Conservation (phyloP, 306 rosid genomes). For the Vachellia pachyceras region DNA sequence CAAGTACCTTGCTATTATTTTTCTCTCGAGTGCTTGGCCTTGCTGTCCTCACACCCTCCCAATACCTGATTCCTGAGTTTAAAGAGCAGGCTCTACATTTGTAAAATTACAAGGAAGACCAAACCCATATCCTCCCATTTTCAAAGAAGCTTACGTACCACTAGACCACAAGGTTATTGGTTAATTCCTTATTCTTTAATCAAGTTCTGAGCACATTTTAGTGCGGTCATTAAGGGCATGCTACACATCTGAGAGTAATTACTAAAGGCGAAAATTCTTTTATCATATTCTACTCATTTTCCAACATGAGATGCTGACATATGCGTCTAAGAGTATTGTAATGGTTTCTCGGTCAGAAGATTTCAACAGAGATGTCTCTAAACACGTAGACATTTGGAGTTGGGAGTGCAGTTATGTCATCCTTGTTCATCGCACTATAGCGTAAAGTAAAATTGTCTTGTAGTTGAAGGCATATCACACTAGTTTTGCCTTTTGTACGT, state of each 20-base stretch:
- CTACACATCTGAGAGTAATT: background rate
- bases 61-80: no score
- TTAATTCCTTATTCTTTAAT: background rate
- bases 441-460: constrained; percentile 9
- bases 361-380: background rate
- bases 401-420: background rate
- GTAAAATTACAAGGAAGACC: no score
- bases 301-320: background rate
- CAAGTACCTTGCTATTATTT: constrained; percentile 49
- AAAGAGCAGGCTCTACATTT: no score
- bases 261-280: background rate
- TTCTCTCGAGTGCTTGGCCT: constrained; percentile 45
- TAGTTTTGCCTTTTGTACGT: background rate
- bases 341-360: background rate
- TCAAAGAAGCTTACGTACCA: no score
- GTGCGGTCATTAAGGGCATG: background rate
- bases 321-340: background rate
- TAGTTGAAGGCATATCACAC: background rate
- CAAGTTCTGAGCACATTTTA: background rate
- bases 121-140: no score
- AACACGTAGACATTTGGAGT: background rate
- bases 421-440: background rate
- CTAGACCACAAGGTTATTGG: no score
- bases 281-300: background rate
- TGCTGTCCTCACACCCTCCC: constrained; percentile 51